Percentiles rank a stretch among this genome's conserved stretches.
These are phyloP conservation scores for Scheffersomyces stipitis DNA, from an alignment of 805 yeast genomes.

Conservation along the genomic window DNA sequence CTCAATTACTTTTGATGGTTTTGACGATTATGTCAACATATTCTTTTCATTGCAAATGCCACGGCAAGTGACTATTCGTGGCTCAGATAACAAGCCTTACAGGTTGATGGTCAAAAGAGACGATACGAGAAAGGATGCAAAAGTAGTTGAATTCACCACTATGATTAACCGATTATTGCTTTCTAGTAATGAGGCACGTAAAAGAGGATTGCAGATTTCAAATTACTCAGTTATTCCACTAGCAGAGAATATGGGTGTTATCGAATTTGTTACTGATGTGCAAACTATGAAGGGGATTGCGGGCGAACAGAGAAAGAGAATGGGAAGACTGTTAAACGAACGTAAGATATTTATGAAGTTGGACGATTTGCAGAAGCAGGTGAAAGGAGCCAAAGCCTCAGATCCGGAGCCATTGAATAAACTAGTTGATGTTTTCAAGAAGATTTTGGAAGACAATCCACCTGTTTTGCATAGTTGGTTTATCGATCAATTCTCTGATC, in stretches of 20 bases:
- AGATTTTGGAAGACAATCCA: slow-evolving; percentile 39
- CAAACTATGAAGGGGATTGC: slow-evolving; percentile 65
- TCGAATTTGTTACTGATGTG: slow-evolving; percentile 84
- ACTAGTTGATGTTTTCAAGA: slow-evolving; percentile 22
- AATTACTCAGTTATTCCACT: slow-evolving; percentile 89
- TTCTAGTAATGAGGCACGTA: slow-evolving; percentile 68
- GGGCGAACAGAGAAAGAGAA: slow-evolving; percentile 19
- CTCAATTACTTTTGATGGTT: slow-evolving; percentile 52
- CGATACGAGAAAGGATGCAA: slow-evolving; percentile 93
- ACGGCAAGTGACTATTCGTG: slow-evolving; percentile 68
- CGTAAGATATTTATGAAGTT: slow-evolving; percentile 23
- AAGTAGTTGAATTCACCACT: slow-evolving; percentile 86
- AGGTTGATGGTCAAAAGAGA: slow-evolving; percentile 83
- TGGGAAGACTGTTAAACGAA: slow-evolving; percentile 19
- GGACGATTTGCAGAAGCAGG: slow-evolving; percentile 23
- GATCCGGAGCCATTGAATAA: slow-evolving; percentile 14
- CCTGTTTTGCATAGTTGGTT: slow-evolving; percentile 89
- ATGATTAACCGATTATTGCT: slow-evolving; percentile 74
- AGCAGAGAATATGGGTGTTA: slow-evolving; percentile 82
- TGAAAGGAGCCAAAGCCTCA: slow-evolving; percentile 14
- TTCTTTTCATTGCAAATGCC: slow-evolving; percentile 88
- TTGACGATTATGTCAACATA: slow-evolving; percentile 68
- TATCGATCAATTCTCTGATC: slow-evolving; percentile 84
- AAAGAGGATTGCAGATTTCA: slow-evolving; percentile 66
- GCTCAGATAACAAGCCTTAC: slow-evolving; percentile 75